Conservation (phyloP, 2,329 filamentous ascomycete species). For the Pseudogymnoascus sp. region DNA sequence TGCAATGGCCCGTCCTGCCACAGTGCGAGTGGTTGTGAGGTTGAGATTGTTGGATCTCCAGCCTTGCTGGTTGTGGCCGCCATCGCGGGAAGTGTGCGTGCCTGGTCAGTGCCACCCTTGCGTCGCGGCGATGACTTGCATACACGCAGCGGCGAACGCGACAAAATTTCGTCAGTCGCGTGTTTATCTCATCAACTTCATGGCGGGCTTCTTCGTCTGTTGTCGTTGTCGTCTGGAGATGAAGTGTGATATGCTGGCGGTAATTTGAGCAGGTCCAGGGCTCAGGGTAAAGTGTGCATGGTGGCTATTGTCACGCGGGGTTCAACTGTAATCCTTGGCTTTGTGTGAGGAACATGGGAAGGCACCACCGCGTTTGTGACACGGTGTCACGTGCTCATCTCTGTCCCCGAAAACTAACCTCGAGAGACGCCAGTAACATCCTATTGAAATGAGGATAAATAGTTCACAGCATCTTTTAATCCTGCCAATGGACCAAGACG, state of each 20-base stretch:
- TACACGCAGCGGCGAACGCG: background rate
- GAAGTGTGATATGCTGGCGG: background rate
- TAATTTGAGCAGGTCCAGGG: background rate
- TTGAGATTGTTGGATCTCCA: background rate
- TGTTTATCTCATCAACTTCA: background rate
- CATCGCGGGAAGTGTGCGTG: background rate
- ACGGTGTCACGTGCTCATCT: background rate
- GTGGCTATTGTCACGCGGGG: background rate
- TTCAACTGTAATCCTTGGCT: background rate
- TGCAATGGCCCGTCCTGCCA: constrained; percentile 5
- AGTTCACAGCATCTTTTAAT: background rate
- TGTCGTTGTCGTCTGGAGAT: background rate
- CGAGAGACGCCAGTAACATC: background rate
- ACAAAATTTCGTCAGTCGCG: background rate
- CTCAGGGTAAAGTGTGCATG: background rate
- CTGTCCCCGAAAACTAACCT: background rate
- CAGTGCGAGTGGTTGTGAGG: background rate
- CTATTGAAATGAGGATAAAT: background rate
- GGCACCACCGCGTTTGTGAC: constrained; percentile 3
- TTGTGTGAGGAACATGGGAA: background rate
- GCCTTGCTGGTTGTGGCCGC: background rate
- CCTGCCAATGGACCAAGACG: background rate
- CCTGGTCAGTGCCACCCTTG: constrained; percentile 9
- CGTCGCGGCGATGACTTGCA: constrained; percentile 8
- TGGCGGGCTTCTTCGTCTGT: background rate